phyloP scores from a whole-genome alignment of 2,329 filamentous ascomycete species.

The Sclerotinia spermophila region DNA sequence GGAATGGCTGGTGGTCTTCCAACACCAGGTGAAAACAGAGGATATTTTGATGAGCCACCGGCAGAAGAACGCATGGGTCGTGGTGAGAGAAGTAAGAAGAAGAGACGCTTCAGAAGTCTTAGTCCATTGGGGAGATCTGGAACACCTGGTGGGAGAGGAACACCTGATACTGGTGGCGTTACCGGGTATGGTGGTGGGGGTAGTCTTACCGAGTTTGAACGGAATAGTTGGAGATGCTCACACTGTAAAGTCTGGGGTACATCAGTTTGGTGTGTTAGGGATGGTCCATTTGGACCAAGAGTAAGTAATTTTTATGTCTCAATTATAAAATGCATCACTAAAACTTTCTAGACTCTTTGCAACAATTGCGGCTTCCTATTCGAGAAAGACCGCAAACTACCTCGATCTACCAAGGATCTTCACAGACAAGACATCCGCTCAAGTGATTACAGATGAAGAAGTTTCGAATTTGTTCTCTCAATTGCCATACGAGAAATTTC shows the following conservation, averaged over 20 bases:
- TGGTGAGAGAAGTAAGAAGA: slow-evolving; percentile 92
- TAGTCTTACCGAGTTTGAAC: slow-evolving; percentile 71
- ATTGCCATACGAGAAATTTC: slow-evolving; percentile 16
- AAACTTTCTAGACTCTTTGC: slow-evolving; percentile 62
- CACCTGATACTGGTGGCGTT: slow-evolving; percentile 77
- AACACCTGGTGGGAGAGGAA: slow-evolving; percentile 69
- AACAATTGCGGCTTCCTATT: slow-evolving; percentile 89
- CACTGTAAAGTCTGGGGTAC: slow-evolving; percentile 88
- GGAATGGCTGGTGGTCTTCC: slow-evolving; percentile 77
- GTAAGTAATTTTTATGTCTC: slow-evolving; percentile 49
- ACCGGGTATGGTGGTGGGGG: slow-evolving; percentile 54
- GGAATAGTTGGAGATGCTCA: slow-evolving; percentile 77
- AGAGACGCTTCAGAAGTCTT: slow-evolving; percentile 83
- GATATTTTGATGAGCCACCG: slow-evolving; percentile 48
- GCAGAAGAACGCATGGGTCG: slow-evolving; percentile 80
- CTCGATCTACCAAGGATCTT: slow-evolving; percentile 70
- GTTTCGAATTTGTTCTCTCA: neutral
- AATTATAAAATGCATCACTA: slow-evolving; percentile 23
- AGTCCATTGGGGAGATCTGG: slow-evolving; percentile 70
- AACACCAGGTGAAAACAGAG: slow-evolving; percentile 44
- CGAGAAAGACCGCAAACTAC: slow-evolving; percentile 80
- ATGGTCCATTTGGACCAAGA: slow-evolving; percentile 80
- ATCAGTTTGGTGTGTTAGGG: slow-evolving; percentile 90
- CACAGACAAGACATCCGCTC: slow-evolving; percentile 44
- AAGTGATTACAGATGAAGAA: slow-evolving; percentile 35